Conservation (phyloP, 805 yeast genomes). For the Metschnikowia koreensis region DNA sequence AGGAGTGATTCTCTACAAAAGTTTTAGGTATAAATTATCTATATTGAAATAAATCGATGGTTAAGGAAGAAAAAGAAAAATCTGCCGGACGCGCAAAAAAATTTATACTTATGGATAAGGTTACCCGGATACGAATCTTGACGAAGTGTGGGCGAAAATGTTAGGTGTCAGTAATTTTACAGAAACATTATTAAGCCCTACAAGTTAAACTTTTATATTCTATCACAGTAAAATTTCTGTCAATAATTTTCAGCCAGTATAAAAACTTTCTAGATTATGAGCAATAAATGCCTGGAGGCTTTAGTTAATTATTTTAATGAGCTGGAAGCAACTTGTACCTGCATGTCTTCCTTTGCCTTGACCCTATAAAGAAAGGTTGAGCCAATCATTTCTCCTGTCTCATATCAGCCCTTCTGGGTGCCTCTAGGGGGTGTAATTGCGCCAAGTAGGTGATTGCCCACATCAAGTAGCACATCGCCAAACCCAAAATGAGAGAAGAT, state of each 20-base stretch:
- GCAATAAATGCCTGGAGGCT: background rate
- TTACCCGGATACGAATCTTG: conserved; percentile 10
- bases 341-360: conserved; percentile 4
- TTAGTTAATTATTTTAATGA: background rate
- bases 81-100: conserved; percentile 1
- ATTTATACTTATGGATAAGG: conserved; percentile 6
- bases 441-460: conserved; percentile 90
- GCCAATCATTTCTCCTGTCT: conserved; percentile 59
- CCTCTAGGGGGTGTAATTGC: conserved; percentile 88
- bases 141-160: background rate
- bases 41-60: background rate
- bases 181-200: no score
- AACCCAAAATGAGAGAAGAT: conserved; percentile 54
- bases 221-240: background rate
- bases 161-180: background rate
- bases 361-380: background rate
- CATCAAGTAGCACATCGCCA: conserved; percentile 80
- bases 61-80: background rate
- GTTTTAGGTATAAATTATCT: background rate
- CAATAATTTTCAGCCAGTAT: background rate
- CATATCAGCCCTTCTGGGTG: conserved; percentile 84
- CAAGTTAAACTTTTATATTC: background rate
- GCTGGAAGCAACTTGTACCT: conserved; percentile 7
- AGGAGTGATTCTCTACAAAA: conserved; percentile 17
- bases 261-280: background rate